phyloP scores from a whole-genome alignment of 2,329 filamentous ascomycete species.

The Raffaelea arxii region DNA sequence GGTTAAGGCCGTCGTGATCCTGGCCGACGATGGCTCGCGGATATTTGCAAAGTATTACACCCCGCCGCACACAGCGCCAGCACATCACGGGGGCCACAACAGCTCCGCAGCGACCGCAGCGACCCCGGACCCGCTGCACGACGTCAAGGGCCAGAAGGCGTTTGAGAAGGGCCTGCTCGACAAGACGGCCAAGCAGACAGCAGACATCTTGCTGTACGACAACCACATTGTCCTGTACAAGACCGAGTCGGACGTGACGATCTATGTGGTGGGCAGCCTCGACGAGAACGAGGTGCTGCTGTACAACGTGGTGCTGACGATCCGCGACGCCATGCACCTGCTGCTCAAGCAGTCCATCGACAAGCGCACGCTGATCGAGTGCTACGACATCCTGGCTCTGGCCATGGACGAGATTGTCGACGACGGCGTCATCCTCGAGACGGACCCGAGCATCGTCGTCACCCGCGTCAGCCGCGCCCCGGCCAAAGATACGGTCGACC shows the following conservation, averaged over 20 bases:
- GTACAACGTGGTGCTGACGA: constrained; percentile 87
- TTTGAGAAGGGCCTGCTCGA: constrained; percentile 95
- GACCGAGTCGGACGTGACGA: constrained; percentile 91
- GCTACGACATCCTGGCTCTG: constrained; percentile 92
- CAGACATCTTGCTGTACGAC: constrained; percentile 96
- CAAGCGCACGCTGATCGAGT: constrained; percentile 95
- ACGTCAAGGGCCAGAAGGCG: constrained; percentile 84
- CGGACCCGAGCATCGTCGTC: constrained; percentile 87
- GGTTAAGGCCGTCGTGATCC: constrained; percentile 34
- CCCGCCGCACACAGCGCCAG: constrained; percentile 40
- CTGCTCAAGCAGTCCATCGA: constrained; percentile 82
- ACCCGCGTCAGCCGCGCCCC: constrained; percentile 89
- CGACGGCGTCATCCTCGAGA: constrained; percentile 94
- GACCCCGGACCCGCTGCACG: constrained; percentile 56
- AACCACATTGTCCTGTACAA: constrained; percentile 96
- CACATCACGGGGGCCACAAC: not conserved
- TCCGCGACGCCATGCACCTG: constrained; percentile 82
- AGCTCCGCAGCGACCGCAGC: not conserved
- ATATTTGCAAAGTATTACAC: constrained; percentile 92
- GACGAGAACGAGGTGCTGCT: constrained; percentile 97
- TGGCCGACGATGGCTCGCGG: constrained; percentile 80
- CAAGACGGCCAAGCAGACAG: constrained; percentile 90
- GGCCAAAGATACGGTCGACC: constrained; percentile 69
- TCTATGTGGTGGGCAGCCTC: constrained; percentile 80
- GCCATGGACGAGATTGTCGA: constrained; percentile 93